Percentiles rank a stretch among this genome's conserved stretches.
Conservation (phyloP, 2,329 filamentous ascomycete species). For the Biscogniauxia marginata region DNA sequence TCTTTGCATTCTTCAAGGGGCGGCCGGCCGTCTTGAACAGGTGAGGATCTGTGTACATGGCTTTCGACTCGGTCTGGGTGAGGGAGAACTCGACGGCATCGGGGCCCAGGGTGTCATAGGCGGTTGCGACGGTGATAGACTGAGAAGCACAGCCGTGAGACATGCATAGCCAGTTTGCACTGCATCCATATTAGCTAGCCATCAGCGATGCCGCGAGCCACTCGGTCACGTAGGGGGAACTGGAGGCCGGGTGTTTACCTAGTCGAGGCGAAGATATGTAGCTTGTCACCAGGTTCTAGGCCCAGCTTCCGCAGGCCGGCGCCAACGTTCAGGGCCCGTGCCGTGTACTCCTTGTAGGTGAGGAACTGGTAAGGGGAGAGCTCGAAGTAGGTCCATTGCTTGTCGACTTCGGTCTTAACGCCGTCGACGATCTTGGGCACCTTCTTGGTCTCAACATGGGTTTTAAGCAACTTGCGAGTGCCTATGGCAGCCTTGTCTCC, state of each 20-base stretch:
- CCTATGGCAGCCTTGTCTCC: slow-evolving; percentile 66
- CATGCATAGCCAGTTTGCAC: slow-evolving; percentile 79
- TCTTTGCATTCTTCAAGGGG: slow-evolving; percentile 55
- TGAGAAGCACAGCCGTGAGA: slow-evolving; percentile 79
- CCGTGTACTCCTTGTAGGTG: slow-evolving; percentile 77
- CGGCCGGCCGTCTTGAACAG: slow-evolving; percentile 61
- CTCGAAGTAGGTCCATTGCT: slow-evolving; percentile 90
- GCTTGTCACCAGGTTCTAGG: slow-evolving; percentile 61
- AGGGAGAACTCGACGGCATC: slow-evolving; percentile 84
- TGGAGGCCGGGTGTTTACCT: slow-evolving; percentile 48
- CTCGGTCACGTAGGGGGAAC: not conserved
- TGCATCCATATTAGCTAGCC: slow-evolving; percentile 35
- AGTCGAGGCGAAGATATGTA: slow-evolving; percentile 85
- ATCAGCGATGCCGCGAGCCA: not conserved
- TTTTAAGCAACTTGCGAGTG: slow-evolving; percentile 69
- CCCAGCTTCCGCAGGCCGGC: slow-evolving; percentile 74
- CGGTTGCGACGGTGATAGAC: slow-evolving; percentile 87
- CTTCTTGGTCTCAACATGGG: slow-evolving; percentile 84
- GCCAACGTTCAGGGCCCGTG: slow-evolving; percentile 66
- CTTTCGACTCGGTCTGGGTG: slow-evolving; percentile 73
- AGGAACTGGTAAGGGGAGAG: slow-evolving; percentile 73
- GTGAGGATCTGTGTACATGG: slow-evolving; percentile 85
- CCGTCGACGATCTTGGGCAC: slow-evolving; percentile 86
- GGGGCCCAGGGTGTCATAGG: slow-evolving; percentile 88
- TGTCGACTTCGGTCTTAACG: slow-evolving; percentile 75